Base-by-base conservation (phyloP, 1,284 basidiomycete species). In the Schizopora paradoxa region DNA sequence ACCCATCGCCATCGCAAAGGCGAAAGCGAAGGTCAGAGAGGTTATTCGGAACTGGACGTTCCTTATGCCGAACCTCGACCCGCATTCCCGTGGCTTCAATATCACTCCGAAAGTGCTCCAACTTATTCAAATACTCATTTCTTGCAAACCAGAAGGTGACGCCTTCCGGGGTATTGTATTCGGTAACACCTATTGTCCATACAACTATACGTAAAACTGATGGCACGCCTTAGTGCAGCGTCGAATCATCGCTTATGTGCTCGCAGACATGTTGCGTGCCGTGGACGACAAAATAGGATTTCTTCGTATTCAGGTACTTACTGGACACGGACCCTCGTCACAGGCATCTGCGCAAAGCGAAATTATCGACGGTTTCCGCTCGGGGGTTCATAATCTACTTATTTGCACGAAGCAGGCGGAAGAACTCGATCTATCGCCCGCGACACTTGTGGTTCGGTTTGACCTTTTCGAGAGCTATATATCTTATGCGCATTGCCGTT, bases 81-180 rank as follows among this genome's bases (percentile, higher is more conserved):
- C 67, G 1, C 66, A 63, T 14, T 81, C 81, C 3, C 61, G 63
- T 41, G 67, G 70, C 5, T 78, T 76, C 58, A 86, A 86, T 53
- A 70, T 84, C 11, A 75, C 77, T 0, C 73, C 76, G 1, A 86
- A 88, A 51, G 76, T 86, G 45, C 56, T 70, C 26, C 73, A 69
- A 53, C 57, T 88, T 13, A 63, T 82, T 3, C 70, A 83, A 44
- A 60, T 77, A 36, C 62, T 88, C 35, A 71, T 70, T 42, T 66
- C 72, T 3, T 81, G 73, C 56, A 65, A 69, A 44, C 60, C 67
- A 11, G 67, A 74, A 32, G 76, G 73, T 5, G 69, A 74, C 41
- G 55, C 58, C 2, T 86, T 88, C 56, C 73, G 82, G 34, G 80
- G 75, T 10, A 68, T 87, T 23, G 60, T 88, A 22, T 72, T 85